These are phyloP conservation scores for Trichoderma koningiopsis DNA, from an alignment of 2,329 filamentous ascomycete genomes.

Conservation along the genomic window DNA sequence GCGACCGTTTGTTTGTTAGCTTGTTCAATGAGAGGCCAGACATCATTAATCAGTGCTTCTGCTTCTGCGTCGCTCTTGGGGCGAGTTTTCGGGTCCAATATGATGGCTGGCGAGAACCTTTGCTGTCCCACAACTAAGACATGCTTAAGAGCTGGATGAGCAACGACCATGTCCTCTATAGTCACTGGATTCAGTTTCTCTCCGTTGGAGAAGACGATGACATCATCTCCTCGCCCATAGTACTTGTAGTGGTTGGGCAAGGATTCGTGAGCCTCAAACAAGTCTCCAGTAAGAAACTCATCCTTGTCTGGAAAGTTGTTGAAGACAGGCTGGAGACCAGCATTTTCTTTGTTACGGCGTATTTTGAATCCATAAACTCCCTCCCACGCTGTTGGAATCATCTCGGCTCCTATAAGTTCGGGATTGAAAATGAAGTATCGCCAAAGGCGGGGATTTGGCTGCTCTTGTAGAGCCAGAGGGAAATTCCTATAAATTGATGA, in stretches of 20 bases:
- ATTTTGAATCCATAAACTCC: not conserved
- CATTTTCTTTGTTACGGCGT: not conserved
- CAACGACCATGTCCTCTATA: slow-evolving; percentile 39
- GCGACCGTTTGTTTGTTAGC: slow-evolving; percentile 48
- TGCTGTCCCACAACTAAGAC: slow-evolving; percentile 47
- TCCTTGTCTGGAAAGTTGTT: slow-evolving; percentile 40
- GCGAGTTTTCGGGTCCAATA: slow-evolving; percentile 47
- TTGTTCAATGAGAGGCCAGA: slow-evolving; percentile 48
- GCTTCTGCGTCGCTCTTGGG: slow-evolving; percentile 33
- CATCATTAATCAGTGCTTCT: slow-evolving; percentile 41
- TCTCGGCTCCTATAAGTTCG: not conserved
- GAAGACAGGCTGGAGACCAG: slow-evolving; percentile 33
- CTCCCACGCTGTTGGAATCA: not conserved
- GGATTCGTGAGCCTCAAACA: slow-evolving; percentile 41
- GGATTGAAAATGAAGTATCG: not conserved
- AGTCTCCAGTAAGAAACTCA: slow-evolving; percentile 41
- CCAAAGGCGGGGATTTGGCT: not conserved
- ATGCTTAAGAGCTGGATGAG: slow-evolving; percentile 35
- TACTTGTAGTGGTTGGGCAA: slow-evolving; percentile 40
- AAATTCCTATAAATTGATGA: not conserved
- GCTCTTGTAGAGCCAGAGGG: not conserved
- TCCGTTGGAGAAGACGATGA: slow-evolving; percentile 45
- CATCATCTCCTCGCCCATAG: slow-evolving; percentile 41
- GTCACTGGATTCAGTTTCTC: slow-evolving; percentile 46
- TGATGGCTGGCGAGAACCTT: slow-evolving; percentile 49